phyloP scores from a whole-genome alignment of 2,329 filamentous ascomycete genomes.

The Stemphylium lycopersici region DNA sequence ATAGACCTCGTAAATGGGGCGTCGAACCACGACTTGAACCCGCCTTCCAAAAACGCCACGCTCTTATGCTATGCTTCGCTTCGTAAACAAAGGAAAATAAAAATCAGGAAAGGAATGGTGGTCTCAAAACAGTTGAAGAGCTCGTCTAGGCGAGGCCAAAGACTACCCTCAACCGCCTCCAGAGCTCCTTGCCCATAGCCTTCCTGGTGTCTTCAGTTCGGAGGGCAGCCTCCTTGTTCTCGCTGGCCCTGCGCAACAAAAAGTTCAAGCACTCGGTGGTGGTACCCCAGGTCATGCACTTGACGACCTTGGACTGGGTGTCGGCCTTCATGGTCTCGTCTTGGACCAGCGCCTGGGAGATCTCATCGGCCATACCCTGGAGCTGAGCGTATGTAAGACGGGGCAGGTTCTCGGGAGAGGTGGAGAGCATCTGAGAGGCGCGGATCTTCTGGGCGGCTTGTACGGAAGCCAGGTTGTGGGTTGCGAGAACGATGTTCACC shows the following conservation, averaged over 20 bases:
- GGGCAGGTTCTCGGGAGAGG: constrained; percentile 37
- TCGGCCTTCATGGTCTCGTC: constrained; percentile 47
- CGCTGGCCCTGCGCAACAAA: constrained; percentile 62
- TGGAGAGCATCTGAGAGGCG: constrained; percentile 49
- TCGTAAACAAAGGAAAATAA: background rate
- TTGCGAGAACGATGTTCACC: constrained; percentile 73
- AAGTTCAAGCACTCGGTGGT: constrained; percentile 81
- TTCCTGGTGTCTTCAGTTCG: constrained; percentile 59
- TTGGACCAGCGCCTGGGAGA: constrained; percentile 66
- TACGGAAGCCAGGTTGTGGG: constrained; percentile 80
- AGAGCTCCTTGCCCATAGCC: constrained; percentile 60
- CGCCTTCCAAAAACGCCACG: background rate
- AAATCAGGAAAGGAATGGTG: too few relatives aligned
- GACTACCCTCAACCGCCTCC: constrained; percentile 43
- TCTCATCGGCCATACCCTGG: constrained; percentile 94
- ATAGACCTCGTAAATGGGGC: too few relatives aligned
- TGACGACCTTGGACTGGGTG: constrained; percentile 56
- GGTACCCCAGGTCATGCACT: constrained; percentile 63
- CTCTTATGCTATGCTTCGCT: constrained; percentile 4
- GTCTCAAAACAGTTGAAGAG: background rate
- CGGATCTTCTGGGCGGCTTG: constrained; percentile 58
- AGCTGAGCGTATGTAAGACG: constrained; percentile 74
- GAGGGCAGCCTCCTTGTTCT: constrained; percentile 66
- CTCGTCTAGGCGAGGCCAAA: constrained; percentile 31
- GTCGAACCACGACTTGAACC: background rate